Evolutionary conservation across 192 early-diverging fungal species (phyloP), one percentile per base, ranked within the genome.

Genomic region (Mortierella hygrophila): DNA sequence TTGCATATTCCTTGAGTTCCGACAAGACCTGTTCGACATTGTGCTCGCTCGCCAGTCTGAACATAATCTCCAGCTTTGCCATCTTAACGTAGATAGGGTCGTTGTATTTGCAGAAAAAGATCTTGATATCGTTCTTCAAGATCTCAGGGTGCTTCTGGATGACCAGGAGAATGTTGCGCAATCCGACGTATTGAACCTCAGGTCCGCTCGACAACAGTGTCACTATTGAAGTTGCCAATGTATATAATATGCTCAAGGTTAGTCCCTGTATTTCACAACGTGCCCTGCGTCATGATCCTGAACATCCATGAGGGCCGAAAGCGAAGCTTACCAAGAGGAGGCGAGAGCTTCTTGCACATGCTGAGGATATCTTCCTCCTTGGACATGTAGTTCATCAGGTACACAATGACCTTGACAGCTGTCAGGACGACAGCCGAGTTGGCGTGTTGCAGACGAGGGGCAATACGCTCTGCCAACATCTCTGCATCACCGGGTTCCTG

Each of bases 81-180:
- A 99, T 90, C 82, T 99, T 99, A 74, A 99, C 97, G 88, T 99
- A 99, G 82, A 98, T 97, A 15, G 99, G 97, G 88, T 99, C 99
- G 88, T 98, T 97, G 91, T 99, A 99, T 88, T 99, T 99, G 94
- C 98, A 99, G 85, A 99, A 99, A 89, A 99, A 99, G n/a, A 97
- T 97, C 76, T 97, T 97, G 85, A 99, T 94, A 88, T 99, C 97
- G 76, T 96, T 95, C 71, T 94, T 94, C 70, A 99, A 90, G 32
- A 99, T 91, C 15, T 97, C 96, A 4, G 97, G 97, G 81, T 95
- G 93, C 76, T 93, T 90, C 89, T 99, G 97, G 70, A 99, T 93
- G 60, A 99, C 94, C 23, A 99, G 91, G 54, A 97, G 93, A 82
- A 99, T 99, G 89, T 99, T 99, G 69, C 98, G 93, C 79, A 99